These are phyloP conservation scores for Pestalotiopsis sp. DNA, from an alignment of 2,329 filamentous ascomycete genomes.

Conservation along the genomic window DNA sequence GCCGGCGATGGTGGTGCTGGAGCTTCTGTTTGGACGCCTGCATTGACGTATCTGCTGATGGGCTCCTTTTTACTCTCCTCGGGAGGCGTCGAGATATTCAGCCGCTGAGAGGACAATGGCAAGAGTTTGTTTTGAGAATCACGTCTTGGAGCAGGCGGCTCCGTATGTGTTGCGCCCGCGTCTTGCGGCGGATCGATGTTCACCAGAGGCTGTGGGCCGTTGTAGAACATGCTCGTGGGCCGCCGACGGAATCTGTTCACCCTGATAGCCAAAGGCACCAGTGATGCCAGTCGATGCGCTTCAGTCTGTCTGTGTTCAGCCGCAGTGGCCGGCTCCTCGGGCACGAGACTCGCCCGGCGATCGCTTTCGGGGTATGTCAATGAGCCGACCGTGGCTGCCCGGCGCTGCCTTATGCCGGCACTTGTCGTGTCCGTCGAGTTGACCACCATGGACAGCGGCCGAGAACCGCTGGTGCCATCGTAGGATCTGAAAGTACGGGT, in stretches of 20 bases:
- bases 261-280: slow-evolving; percentile 21
- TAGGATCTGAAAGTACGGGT: slow-evolving; percentile 22
- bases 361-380: neutral
- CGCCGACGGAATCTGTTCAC: slow-evolving; percentile 5
- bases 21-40: slow-evolving; percentile 30
- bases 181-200: neutral
- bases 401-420: slow-evolving; percentile 1
- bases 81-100: neutral
- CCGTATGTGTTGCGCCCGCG: no score
- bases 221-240: slow-evolving; percentile 4
- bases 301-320: neutral
- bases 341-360: slow-evolving; percentile 8
- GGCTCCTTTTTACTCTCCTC: neutral
- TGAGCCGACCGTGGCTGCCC: slow-evolving; percentile 10
- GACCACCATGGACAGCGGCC: slow-evolving; percentile 11
- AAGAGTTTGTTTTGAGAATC: neutral
- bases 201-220: slow-evolving; percentile 2
- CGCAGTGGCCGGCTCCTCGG: neutral
- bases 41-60: slow-evolving; percentile 25
- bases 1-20: neutral
- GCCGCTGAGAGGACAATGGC: neutral
- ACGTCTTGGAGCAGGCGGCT: neutral
- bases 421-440: neutral
- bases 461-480: slow-evolving; percentile 7
- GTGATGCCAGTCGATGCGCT: slow-evolving; percentile 9